A percentile compares a stretch with the other conserved stretches of the same genome.
Evolutionary conservation across 1,284 basidiomycete genomes (phyloP).

Genomic region (Ganoderma boninense): DNA sequence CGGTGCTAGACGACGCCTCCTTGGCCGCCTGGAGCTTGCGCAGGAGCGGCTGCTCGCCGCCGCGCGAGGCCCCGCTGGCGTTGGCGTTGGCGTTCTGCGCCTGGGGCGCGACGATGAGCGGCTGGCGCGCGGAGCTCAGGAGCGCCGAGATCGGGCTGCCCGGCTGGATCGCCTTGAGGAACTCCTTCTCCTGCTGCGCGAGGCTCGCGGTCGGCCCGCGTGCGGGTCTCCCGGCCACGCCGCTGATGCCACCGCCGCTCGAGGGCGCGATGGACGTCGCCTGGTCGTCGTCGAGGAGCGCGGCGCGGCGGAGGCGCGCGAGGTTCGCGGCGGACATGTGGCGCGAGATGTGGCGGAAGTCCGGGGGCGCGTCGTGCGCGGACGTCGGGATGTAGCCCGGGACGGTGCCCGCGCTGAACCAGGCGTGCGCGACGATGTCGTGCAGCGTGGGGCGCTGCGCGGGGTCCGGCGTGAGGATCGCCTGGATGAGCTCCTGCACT

Average conservation of each 20-base stretch:
- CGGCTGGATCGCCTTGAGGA: constrained; percentile 94
- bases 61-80: constrained; percentile 33
- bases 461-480: constrained; percentile 88
- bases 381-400: constrained; percentile 83
- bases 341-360: constrained; percentile 75
- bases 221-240: constrained; percentile 33
- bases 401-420: constrained; percentile 86
- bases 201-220: constrained; percentile 66
- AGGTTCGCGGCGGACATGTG: constrained; percentile 77
- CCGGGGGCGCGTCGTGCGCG: constrained; percentile 79
- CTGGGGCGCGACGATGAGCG: constrained; percentile 75
- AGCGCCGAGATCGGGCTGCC: constrained; percentile 94
- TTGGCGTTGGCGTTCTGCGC: constrained; percentile 22
- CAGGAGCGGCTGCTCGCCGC: constrained; percentile 61
- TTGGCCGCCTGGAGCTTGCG: constrained; percentile 61
- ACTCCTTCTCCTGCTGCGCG: constrained; percentile 93
- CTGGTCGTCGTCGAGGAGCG: constrained; percentile 70
- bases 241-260: constrained; percentile 32
- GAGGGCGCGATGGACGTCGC: constrained; percentile 47
- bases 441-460: constrained; percentile 84
- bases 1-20: constrained; percentile 36
- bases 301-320: constrained; percentile 64
- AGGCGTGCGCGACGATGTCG: constrained; percentile 87
- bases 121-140: constrained; percentile 88
- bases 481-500: constrained; percentile 82